Percentiles rank a stretch among this genome's conserved stretches.
phyloP scores from a whole-genome alignment of 2,329 filamentous ascomycete species.

The Xylaria sp. region DNA sequence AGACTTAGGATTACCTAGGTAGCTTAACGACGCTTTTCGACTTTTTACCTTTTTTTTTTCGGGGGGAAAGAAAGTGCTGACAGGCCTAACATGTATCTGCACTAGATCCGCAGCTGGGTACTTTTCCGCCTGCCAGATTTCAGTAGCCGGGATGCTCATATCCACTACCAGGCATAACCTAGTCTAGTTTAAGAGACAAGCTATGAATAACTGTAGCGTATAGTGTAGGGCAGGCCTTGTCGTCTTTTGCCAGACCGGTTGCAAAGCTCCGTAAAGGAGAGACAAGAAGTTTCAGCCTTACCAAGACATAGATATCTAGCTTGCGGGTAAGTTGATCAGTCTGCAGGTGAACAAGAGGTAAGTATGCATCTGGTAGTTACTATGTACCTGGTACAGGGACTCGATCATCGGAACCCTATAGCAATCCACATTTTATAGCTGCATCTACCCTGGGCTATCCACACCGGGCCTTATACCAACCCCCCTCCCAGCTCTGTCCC shows the following conservation, averaged over 20 bases:
- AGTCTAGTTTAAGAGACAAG: neutral
- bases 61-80: slow-evolving; percentile 32
- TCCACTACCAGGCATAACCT: neutral
- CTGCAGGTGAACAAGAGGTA: neutral
- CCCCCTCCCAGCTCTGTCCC: slow-evolving; percentile 27
- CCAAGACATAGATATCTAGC: neutral
- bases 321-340: neutral
- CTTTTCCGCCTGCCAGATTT: slow-evolving; percentile 25
- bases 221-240: neutral
- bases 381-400: slow-evolving; percentile 25
- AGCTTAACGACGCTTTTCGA: neutral
- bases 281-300: slow-evolving; percentile 22
- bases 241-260: neutral
- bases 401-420: slow-evolving; percentile 5
- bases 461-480: slow-evolving; percentile 25
- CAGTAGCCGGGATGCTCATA: slow-evolving; percentile 1
- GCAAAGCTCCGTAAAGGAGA: neutral
- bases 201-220: slow-evolving; percentile 2
- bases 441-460: slow-evolving; percentile 22
- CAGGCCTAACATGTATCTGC: neutral
- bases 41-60: neutral
- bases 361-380: slow-evolving; percentile 27
- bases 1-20: neutral
- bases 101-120: slow-evolving; percentile 14
- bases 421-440: slow-evolving; percentile 25